Conservation (phyloP, 177 flowering plant species). For the Vitis hybrid region DNA sequence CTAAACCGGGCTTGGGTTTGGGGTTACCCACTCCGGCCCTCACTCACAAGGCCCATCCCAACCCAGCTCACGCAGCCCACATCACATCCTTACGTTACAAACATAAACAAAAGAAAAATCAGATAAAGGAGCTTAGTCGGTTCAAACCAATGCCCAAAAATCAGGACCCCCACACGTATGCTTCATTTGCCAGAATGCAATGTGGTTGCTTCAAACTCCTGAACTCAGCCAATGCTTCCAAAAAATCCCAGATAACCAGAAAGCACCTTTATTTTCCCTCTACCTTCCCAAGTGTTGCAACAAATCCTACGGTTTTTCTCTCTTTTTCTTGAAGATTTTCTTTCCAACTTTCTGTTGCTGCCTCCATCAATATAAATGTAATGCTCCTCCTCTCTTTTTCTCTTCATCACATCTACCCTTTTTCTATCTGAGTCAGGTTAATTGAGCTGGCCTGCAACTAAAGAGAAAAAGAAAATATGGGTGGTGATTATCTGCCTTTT, state of each 20-base stretch:
- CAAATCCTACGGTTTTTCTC: conserved; percentile 32
- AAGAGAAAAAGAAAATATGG: conserved; percentile 18
- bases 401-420: neutral
- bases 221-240: too few relatives aligned
- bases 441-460: neutral
- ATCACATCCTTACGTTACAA: too few relatives aligned
- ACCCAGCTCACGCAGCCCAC: too few relatives aligned
- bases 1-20: too few relatives aligned
- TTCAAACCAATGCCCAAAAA: too few relatives aligned
- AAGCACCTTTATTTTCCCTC: conserved; percentile 9
- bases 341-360: conserved; percentile 19
- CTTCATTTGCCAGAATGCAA: too few relatives aligned
- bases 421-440: conserved; percentile 5
- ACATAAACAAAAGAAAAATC: too few relatives aligned
- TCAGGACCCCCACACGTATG: too few relatives aligned
- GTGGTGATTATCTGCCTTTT: conserved; percentile 44
- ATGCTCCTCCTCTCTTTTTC: conserved; percentile 4
- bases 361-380: neutral
- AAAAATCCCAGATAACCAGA: neutral
- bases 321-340: conserved; percentile 7
- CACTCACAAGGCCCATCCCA: too few relatives aligned
- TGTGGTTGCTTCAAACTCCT: too few relatives aligned
- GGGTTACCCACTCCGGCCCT: too few relatives aligned
- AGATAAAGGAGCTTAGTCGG: too few relatives aligned
- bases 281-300: conserved; percentile 23